Evolutionary conservation across 371 early-diverging fungal species (phyloP), one percentile per base, ranked within the genome.

Genomic region (Zychaea mexicana): DNA sequence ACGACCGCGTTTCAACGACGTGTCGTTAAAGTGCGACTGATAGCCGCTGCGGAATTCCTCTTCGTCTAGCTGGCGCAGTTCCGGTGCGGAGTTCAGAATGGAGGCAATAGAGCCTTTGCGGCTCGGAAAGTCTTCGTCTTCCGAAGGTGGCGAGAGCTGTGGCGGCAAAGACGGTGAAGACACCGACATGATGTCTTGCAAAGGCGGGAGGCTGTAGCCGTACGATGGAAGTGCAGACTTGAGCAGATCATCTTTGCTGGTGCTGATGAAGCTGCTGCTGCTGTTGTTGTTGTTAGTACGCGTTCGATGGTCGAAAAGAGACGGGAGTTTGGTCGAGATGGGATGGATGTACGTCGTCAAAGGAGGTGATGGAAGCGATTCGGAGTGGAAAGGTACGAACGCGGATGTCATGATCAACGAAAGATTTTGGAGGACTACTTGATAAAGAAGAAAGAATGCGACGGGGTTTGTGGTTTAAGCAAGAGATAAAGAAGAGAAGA

Each of bases 31-130:
- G 24, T 45, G 56, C 2, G 65, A 52, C 36, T 65, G 65, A 42
- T 65, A 65, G 21, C 57, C 49, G 24, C n/a, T 49, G 22, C 49
- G 57, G 17, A 38, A 54, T 52, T 66, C 57, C 62, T 70, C 68
- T 54, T 65, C 57, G 27, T 71, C 69, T 2, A 70, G 26, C 22
- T 64, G 68, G 22, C 60, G 60, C 26, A 72, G 55, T 57, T 74
- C 73, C 19, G 66, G 64, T 19, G 61, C 72, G 38, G 76, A 69
- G 62, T 80, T 80, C 47, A 80, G 68, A n/a, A 80, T 36, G 0
- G 77, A 80, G 27, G 77, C 71, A 60, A 80, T 73, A 3, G 77
- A 80, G 0, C 72, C 76, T 55, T 75, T 73, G 26, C 75, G 71
- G 62, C 49, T 57, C 15, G 17, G 31, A 24, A 33, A n/a, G 38